Base-by-base conservation (phyloP, 305 asterid species). In the Withania somnifera region DNA sequence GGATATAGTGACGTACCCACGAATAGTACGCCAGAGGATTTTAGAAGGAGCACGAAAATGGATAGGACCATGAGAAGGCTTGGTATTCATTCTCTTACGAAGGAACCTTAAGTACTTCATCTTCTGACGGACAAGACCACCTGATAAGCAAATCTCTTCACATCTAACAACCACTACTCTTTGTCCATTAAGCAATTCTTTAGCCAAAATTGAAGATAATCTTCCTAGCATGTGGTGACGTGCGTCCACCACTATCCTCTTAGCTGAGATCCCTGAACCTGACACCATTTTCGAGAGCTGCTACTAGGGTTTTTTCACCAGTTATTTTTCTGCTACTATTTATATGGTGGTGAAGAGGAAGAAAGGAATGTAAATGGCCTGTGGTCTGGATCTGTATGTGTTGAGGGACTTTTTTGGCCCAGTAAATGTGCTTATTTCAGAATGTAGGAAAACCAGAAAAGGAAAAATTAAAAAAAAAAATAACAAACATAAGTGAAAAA, bases 21-120 rank as follows among this genome's bases (percentile, higher is more conserved):
- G 95, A 82, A 95, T 94, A 1, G 98, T 95, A 68, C 99, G 91
- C 99, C 99, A 95, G 6, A 95, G 94, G 73, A 94, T 95, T 89
- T 95, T 95, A 0, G 99, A 92, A 0, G 99, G 99, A 6, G 98
- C 99, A 10, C 99, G 95, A 92, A 94, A 94, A 66, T 95, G 99
- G 36, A 95, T 94, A 20, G 98, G 98, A 0, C 99, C 98, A 68
- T 94, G 99, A 30, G 99, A 95, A 22, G 99, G 99, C 82, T 95
- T 95, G 3, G 98, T 95, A 87, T 95, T 95, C 98, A 95, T 95
- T 60, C 99, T 84, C 92, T 95, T 95, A 13, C 97, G 91, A n/a
- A 94, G 91, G 28, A 95, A 95, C 42, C 99, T 86, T 78, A 87
- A 83, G 68, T 92, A 95, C 91, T 95, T 95, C 99, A 95, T 95